A percentile compares a stretch with the other conserved stretches of the same genome.
Conservation (phyloP, 2,329 filamentous ascomycete species). For the Colletotrichum sp. region DNA sequence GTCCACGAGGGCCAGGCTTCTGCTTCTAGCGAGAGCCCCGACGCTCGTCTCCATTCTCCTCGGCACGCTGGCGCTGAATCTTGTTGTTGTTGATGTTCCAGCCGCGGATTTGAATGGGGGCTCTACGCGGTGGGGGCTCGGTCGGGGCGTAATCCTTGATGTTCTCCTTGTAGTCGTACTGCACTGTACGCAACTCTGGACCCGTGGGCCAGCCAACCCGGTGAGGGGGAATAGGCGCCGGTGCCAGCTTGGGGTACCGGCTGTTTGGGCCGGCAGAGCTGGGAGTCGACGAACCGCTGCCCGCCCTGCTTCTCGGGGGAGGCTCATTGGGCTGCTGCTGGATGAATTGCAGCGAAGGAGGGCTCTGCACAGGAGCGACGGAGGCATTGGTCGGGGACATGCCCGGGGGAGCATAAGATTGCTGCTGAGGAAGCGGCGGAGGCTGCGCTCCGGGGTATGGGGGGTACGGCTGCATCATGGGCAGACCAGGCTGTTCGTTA, state of each 20-base stretch:
- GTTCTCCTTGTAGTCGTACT: conserved; percentile 57
- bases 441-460: conserved; percentile 3
- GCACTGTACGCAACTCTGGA: conserved; percentile 62
- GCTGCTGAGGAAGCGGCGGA: not conserved
- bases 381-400: conserved; percentile 18
- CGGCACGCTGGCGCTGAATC: conserved; percentile 13
- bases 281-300: conserved; percentile 22
- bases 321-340: conserved; percentile 13
- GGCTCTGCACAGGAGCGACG: conserved; percentile 19
- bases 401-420: conserved; percentile 6
- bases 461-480: conserved; percentile 10
- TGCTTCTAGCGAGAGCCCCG: conserved; percentile 20
- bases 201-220: conserved; percentile 49
- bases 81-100: conserved; percentile 40
- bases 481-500: conserved; percentile 11
- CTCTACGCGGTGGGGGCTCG: conserved; percentile 60
- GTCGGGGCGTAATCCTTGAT: conserved; percentile 63
- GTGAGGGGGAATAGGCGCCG: conserved; percentile 60
- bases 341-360: conserved; percentile 18
- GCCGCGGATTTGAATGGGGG: conserved; percentile 61
- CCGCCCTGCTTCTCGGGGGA: conserved; percentile 13
- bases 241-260: conserved; percentile 61
- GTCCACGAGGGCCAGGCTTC: not conserved
- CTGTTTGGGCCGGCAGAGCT: conserved; percentile 8
- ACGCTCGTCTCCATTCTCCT: conserved; percentile 22